Evolutionary conservation across 371 early-diverging fungal genomes (phyloP).

Genomic region (Smittium culicis): DNA sequence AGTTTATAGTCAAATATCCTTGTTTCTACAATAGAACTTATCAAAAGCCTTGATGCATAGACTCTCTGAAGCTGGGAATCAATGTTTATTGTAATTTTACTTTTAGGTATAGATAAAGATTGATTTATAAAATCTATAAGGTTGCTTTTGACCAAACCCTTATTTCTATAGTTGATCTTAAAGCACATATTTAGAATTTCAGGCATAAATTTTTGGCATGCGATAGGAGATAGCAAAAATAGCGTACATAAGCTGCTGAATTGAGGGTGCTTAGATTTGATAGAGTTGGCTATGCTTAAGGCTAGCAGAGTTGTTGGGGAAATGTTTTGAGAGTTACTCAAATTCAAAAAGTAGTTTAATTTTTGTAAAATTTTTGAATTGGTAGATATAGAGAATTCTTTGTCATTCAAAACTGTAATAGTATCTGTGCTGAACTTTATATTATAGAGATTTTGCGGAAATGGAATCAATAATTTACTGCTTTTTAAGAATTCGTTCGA

Average conservation of each 20-base stretch:
- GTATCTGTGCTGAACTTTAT: too few relatives aligned
- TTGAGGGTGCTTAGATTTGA: neutral
- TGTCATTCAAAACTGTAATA: too few relatives aligned
- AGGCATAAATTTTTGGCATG: neutral
- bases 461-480: too few relatives aligned
- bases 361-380: too few relatives aligned
- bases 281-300: neutral
- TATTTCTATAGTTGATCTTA: neutral
- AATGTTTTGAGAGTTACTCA: too few relatives aligned
- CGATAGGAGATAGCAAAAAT: neutral
- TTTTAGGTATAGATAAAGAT: neutral
- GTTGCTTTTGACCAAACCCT: neutral
- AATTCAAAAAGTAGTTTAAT: too few relatives aligned
- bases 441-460: too few relatives aligned
- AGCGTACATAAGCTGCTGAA: neutral
- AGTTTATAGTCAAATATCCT: neutral
- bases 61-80: neutral
- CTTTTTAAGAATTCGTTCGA: too few relatives aligned
- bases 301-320: neutral
- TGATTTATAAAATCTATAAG: neutral
- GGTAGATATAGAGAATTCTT: too few relatives aligned
- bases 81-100: neutral
- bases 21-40: neutral
- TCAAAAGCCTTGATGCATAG: neutral
- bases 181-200: neutral